These are phyloP conservation scores for Microbotryum lychnidis-dioicae DNA, from an alignment of 1,284 basidiomycete genomes.

Conservation along the genomic window DNA sequence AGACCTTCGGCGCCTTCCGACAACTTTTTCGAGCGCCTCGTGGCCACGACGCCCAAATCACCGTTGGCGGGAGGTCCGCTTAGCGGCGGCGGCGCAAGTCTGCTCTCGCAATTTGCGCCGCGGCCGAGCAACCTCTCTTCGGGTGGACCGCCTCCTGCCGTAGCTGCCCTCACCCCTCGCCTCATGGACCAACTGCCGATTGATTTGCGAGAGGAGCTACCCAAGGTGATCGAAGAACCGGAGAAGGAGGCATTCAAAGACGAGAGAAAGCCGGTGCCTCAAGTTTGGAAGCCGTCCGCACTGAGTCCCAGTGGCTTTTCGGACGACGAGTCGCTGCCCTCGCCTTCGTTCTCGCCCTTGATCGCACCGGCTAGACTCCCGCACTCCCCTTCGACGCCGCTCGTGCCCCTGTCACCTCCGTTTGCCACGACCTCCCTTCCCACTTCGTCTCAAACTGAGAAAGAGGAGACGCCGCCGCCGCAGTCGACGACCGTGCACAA, in stretches of 20 bases:
- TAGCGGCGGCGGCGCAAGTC: background rate
- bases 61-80: too few relatives aligned
- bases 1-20: conserved; percentile 6
- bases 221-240: conserved; percentile 18
- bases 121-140: too few relatives aligned
- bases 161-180: conserved; percentile 7
- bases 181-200: conserved; percentile 14
- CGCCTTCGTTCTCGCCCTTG: conserved; percentile 19
- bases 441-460: background rate
- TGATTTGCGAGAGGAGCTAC: conserved; percentile 7
- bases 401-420: background rate
- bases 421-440: conserved; percentile 7
- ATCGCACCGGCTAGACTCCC: too few relatives aligned
- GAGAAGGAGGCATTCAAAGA: background rate
- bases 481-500: conserved; percentile 1
- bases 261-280: background rate
- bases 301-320: background rate
- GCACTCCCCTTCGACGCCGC: conserved; percentile 9
- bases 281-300: too few relatives aligned
- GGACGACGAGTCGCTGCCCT: conserved; percentile 27
- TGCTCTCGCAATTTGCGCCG: conserved; percentile 5
- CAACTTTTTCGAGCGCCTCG: conserved; percentile 10
- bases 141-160: too few relatives aligned
- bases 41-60: background rate
- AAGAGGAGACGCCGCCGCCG: conserved; percentile 4